A percentile compares a stretch with the other conserved stretches of the same genome.
Conservation (phyloP, 768 basidiomycete genomes). For the Boletus pseudo-olivaceus region DNA sequence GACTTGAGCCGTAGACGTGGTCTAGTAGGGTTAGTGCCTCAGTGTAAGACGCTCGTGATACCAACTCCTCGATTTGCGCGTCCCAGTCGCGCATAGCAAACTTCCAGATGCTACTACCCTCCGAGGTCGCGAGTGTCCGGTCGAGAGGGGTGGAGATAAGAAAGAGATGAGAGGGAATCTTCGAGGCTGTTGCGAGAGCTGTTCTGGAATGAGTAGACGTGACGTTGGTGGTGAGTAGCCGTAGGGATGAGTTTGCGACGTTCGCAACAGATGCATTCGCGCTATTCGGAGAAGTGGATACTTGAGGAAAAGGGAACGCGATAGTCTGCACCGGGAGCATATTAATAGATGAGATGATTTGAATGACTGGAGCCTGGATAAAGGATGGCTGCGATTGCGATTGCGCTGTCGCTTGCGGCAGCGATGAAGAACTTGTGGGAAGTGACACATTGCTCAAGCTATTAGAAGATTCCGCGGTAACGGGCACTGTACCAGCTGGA, state of each 20-base stretch:
- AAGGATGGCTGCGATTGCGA: constrained; percentile 31
- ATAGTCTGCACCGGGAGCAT: constrained; percentile 58
- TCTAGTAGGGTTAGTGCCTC: constrained; percentile 82
- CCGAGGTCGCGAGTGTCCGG: constrained; percentile 53
- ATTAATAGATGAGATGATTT: constrained; percentile 71
- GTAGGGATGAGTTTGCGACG: constrained; percentile 47
- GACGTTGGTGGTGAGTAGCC: constrained; percentile 43
- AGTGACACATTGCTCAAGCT: constrained; percentile 15
- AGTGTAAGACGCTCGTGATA: constrained; percentile 59
- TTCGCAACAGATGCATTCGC: not conserved
- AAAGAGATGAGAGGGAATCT: constrained; percentile 43
- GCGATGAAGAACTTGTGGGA: constrained; percentile 8
- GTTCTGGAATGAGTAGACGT: constrained; percentile 51
- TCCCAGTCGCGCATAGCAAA: constrained; percentile 70
- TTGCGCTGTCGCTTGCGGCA: constrained; percentile 22
- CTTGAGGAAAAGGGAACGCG: constrained; percentile 56
- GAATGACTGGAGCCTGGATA: constrained; percentile 56
- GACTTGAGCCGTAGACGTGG: constrained; percentile 20
- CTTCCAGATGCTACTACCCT: constrained; percentile 80
- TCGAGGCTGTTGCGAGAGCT: not conserved
- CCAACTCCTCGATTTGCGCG: constrained; percentile 82
- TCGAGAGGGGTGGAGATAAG: constrained; percentile 75
- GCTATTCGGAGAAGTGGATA: constrained; percentile 14
- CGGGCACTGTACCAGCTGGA: constrained; percentile 59
- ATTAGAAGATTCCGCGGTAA: constrained; percentile 21